Conservation (phyloP, 2,329 filamentous ascomycete genomes). For the Dothiorella sarmentorum region DNA sequence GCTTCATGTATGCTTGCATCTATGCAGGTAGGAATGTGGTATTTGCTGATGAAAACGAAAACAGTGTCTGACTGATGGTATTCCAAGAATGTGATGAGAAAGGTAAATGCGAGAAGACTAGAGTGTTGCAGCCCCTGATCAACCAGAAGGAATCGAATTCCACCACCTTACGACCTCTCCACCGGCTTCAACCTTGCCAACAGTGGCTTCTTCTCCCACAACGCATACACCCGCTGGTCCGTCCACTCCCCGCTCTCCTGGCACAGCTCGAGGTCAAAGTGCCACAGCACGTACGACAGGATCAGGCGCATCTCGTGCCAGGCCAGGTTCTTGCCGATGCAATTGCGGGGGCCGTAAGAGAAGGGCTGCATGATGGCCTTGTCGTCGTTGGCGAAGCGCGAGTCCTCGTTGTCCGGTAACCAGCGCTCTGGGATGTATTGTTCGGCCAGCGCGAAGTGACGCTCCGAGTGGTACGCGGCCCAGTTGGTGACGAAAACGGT, state of each 20-base stretch:
- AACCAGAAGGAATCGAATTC: neutral
- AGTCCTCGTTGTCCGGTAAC: slow-evolving; percentile 25
- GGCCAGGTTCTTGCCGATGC: slow-evolving; percentile 36
- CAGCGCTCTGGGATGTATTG: slow-evolving; percentile 33
- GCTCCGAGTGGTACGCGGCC: slow-evolving; percentile 28
- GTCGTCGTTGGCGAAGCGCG: slow-evolving; percentile 25
- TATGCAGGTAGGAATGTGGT: too few species aligned
- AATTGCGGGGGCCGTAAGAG: slow-evolving; percentile 29
- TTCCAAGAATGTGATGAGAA: too few species aligned
- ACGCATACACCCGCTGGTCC: slow-evolving; percentile 30
- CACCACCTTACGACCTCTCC: neutral
- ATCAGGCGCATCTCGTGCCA: slow-evolving; percentile 38
- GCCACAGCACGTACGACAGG: slow-evolving; percentile 39
- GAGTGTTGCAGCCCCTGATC: neutral
- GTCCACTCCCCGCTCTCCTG: slow-evolving; percentile 38
- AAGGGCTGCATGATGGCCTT: slow-evolving; percentile 28
- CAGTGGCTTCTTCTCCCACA: slow-evolving; percentile 34
- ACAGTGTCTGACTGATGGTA: too few species aligned
- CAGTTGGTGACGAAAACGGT: slow-evolving; percentile 19
- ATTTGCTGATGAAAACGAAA: too few species aligned
- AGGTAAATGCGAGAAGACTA: too few species aligned
- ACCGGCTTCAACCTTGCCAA: slow-evolving; percentile 27
- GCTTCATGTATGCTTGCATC: too few species aligned
- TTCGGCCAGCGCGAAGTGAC: slow-evolving; percentile 28
- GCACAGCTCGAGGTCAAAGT: slow-evolving; percentile 38